phyloP scores from a whole-genome alignment of 164 flowering plant species.

The Annona cherimola region DNA sequence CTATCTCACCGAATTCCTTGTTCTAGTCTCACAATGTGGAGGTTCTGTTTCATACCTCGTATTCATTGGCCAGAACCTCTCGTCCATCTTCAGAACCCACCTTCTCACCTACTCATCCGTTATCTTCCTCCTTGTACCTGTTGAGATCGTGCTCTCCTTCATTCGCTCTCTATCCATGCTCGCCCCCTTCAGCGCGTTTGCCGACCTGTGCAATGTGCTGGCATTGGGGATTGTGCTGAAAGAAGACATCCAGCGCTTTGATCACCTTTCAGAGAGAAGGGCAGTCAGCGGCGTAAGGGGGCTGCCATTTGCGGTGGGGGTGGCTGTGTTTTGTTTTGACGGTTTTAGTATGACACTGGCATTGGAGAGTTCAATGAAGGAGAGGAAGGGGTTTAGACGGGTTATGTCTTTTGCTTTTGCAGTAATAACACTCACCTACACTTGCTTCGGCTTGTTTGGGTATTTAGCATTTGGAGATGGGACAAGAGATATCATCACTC shows the following conservation, averaged over 20 bases:
- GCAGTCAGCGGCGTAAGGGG: conserved; percentile 10
- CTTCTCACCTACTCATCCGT: conserved; percentile 9
- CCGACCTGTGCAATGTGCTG: conserved; percentile 23
- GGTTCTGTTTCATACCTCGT: conserved; percentile 24
- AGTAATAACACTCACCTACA: conserved; percentile 18
- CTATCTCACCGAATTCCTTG: conserved; percentile 18
- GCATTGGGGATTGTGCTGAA: conserved; percentile 25
- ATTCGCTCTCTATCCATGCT: conserved; percentile 24
- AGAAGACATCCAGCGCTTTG: conserved; percentile 18
- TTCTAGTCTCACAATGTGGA: conserved; percentile 23
- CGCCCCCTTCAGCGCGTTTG: conserved; percentile 26
- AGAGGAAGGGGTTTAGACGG: conserved; percentile 13
- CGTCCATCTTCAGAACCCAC: conserved; percentile 14
- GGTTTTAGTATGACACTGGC: conserved; percentile 29
- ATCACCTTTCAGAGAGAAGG: conserved; percentile 6
- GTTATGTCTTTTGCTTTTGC: conserved; percentile 14
- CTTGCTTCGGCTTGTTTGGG: conserved; percentile 25
- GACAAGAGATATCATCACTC: conserved; percentile 26
- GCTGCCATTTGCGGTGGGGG: conserved; percentile 22
- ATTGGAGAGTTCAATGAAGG: conserved; percentile 22
- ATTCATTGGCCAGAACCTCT: conserved; percentile 28
- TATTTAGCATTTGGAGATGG: conserved; percentile 28
- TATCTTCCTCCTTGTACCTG: conserved; percentile 19
- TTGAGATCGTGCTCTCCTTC: conserved; percentile 21
- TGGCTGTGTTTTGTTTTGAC: conserved; percentile 31